Evolutionary conservation across 805 yeast species (phyloP).

Genomic region (Wickerhamomyces mucosus): DNA sequence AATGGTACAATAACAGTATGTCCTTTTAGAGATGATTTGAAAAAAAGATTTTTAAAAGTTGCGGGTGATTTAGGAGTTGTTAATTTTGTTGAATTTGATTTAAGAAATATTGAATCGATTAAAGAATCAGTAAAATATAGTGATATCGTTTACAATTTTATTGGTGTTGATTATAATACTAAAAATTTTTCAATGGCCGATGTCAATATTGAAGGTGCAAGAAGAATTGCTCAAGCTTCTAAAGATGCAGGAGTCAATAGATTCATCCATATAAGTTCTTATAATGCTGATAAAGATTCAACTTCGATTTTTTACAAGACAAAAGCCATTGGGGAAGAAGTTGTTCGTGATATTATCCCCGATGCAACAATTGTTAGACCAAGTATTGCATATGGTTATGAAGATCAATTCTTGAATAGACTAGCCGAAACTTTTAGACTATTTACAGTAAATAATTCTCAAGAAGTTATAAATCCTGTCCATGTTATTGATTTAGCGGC

Average conservation of each 20-base stretch:
- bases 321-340: constrained; percentile 70
- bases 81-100: constrained; percentile 72
- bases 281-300: constrained; percentile 63
- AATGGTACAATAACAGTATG: constrained; percentile 72
- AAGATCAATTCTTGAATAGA: constrained; percentile 58
- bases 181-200: constrained; percentile 79
- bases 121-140: constrained; percentile 72
- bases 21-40: constrained; percentile 77
- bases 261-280: constrained; percentile 68
- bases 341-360: constrained; percentile 58
- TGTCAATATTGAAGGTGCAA: constrained; percentile 69
- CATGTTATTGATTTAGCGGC: constrained; percentile 70
- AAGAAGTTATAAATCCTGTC: constrained; percentile 59
- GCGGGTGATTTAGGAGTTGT: constrained; percentile 85
- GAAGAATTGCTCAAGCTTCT: constrained; percentile 66
- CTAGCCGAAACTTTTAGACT: constrained; percentile 46
- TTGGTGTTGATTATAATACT: constrained; percentile 69
- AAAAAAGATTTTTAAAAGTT: constrained; percentile 69
- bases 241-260: constrained; percentile 66
- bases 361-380: constrained; percentile 82
- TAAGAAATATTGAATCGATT: constrained; percentile 66
- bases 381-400: constrained; percentile 67
- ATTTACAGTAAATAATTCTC: constrained; percentile 57
- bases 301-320: constrained; percentile 67
- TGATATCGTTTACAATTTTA: constrained; percentile 72